Evolutionary conservation across 768 basidiomycete species (phyloP), one percentile per base, ranked within the genome.

Genomic region (Xerocomellus dryophilus): DNA sequence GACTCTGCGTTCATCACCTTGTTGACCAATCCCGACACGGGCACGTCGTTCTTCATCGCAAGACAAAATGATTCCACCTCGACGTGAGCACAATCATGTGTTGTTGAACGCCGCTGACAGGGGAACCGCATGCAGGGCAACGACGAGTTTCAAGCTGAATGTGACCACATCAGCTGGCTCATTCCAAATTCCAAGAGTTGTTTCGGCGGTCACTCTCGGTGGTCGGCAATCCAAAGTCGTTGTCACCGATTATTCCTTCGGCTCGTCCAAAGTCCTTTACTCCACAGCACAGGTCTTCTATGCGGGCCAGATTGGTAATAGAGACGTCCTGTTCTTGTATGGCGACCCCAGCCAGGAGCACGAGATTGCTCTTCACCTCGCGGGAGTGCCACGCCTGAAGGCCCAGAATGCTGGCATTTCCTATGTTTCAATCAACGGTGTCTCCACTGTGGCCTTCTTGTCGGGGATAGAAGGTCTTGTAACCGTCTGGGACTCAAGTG

Each of bases 171-270:
- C 78, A 15, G 64, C 64, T 21, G 83, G 83, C 0, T 56, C 66
- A 0, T 58, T 91, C 34, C 74, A 79, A 32, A 70, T 92, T 9
- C 90, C 90, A 2, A 71, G 74, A 27, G 72, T 81, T 10, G 77
- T 74, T 0, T 69, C 76, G 4, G 62, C 75, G 18, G 81, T 92
- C 57, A 78, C 80, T 2, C 79, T 93, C 9, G 64, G 70, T 25
- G 90, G 90, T 9, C 78, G 90, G 18, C 81, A 90, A 66, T 88
- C 85, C 41, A 90, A 89, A 64, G 74, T 90, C 23, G 71, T 92
- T 29, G 75, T 88, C 14, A 83, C 86, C 0, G 82, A 89, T 66
- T 89, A 89, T 64, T 72, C 78, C 9, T 91, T 88, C 62, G 91
- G 91, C 20, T 74, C 72, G 14, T 83, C 83, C 9, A 74, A 72